Base-by-base conservation (phyloP, 2,329 filamentous ascomycete species). In the Colletotrichum somersetense region DNA sequence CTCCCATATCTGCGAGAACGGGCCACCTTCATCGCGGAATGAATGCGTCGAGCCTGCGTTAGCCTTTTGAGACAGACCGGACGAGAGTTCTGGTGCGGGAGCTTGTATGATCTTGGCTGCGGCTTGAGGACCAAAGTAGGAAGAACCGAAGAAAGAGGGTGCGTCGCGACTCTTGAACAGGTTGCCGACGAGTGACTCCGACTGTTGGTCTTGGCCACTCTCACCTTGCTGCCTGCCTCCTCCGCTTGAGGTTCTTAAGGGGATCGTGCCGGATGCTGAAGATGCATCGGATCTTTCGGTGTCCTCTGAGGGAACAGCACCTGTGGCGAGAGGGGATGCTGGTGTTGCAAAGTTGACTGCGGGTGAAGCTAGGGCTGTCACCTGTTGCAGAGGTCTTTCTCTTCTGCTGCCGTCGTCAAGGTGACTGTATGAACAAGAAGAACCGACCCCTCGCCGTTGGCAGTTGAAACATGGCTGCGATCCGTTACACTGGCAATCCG, bases 1-100 rank as follows among this genome's bases (percentile, higher is more conserved):
- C 58, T 84, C 82, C 82, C 82, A 84, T 16, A 83, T 80, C 53
- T 83, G 82, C 3, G 80, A 82, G 42, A 76, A 76, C 0, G 76
- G 75, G 0, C 75, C 73, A n/a, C 74, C 74, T 5, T 76, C 76
- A 7, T 72, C 66, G 1, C 69, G 59, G 59, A 72, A 72, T 0
- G 59, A 64, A 2, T 72, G 69, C 20, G 69, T 72, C 23, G 69
- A 69, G 33, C 75, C 69, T 3, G 73, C 72, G 18, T 75, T 61
- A 35, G 70, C 53, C 66, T 78, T 74, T 73, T 77, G 33, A 66
- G 73, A 26, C 70, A 74, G 18, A 64, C 78, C 53, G 76, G 72
- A 65, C 74, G 77, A 42, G 64, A 77, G 48, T 75, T 77, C 57
- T 68, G 76, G 46, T 0, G 66, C 69, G 6, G 69, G 69, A 7